A percentile compares a stretch with the other conserved stretches of the same genome.
Conservation (phyloP, 192 early-diverging fungal genomes). For the Allomyces macrogynus region DNA sequence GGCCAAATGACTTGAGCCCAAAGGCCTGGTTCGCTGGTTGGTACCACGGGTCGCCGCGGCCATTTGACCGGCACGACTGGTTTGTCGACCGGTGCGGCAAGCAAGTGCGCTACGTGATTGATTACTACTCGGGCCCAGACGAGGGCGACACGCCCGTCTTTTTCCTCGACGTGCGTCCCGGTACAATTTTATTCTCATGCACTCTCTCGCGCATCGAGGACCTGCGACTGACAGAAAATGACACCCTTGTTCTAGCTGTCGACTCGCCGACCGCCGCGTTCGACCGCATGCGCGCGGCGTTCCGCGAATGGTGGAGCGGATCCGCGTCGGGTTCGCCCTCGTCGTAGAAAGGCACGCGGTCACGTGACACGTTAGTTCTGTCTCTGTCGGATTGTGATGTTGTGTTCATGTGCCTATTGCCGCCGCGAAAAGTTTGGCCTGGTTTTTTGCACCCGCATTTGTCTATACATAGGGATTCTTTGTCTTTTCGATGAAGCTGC, state of each 20-base stretch:
- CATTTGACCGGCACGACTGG: constrained; percentile 93
- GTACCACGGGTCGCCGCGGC: constrained; percentile 14
- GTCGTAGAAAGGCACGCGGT: too few relatives aligned
- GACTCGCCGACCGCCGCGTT: background rate
- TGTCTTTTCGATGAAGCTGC: too few relatives aligned
- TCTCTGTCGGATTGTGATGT: too few relatives aligned
- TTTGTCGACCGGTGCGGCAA: constrained; percentile 77
- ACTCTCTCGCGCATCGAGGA: too few relatives aligned
- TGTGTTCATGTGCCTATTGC: too few relatives aligned
- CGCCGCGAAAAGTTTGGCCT: too few relatives aligned
- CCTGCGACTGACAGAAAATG: too few relatives aligned
- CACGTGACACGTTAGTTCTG: too few relatives aligned
- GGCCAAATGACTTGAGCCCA: constrained; percentile 56
- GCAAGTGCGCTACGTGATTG: constrained; percentile 69
- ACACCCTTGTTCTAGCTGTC: background rate
- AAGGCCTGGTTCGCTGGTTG: constrained; percentile 40
- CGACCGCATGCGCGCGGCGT: background rate
- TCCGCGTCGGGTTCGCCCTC: background rate
- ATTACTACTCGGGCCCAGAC: constrained; percentile 63
- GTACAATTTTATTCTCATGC: constrained; percentile 14
- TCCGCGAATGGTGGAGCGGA: background rate
- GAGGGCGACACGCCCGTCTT: constrained; percentile 34
- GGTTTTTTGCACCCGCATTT: too few relatives aligned
- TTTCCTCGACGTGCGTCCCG: constrained; percentile 77
- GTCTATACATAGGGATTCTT: too few relatives aligned